Base-by-base conservation (phyloP, 495 filamentous ascomycete genomes). In the Xylaria curta region DNA sequence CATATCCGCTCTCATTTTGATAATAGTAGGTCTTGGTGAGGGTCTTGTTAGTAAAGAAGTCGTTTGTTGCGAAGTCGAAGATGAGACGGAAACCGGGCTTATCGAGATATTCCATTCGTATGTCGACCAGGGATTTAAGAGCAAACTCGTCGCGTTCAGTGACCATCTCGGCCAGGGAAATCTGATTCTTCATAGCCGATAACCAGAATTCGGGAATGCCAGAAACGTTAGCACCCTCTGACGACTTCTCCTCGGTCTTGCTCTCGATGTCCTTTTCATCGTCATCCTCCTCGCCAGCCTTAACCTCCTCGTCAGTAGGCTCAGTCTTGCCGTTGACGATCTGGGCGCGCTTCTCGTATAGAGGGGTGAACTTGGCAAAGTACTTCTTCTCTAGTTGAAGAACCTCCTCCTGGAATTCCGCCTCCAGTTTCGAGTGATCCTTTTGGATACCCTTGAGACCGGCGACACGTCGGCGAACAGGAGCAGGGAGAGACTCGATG, bases 151-250 rank as follows among this genome's bases (percentile, higher is more conserved):
- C 97, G 54, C 93, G 90, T 71, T 98, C 97, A 72, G 95, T 98
- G 80, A 99, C 97, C 89, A 97, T 95, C 84, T 98, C 97, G 44
- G 95, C 94, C 58, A 99, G 88, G 10, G 94, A 95, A 78, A 95
- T 89, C 79, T 97, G 94, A 85, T 98, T 99, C 88, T 99, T 99
- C 96, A 99, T 98, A 73, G 97, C 94, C 71, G 95, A 97, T 36
- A 99, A 87, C 97, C 97, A 99, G 87, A 99, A 99, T 82, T 99
- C 97, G 44, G 97, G 97, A 72, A 98, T 97, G 76, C 95, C 95
- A 73, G 89, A 85, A 72, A 82, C 79, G 64, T 82, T 80, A 54
- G 78, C 74, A 56, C 80, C 77, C 70, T 85, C 85, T 47, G 83
- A 66, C 12, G 79, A 58, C 69, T 79, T 76, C 69, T 86, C 83